Evolutionary conservation across 768 basidiomycete genomes (phyloP).

Genomic region (Tephrocybe rancida): DNA sequence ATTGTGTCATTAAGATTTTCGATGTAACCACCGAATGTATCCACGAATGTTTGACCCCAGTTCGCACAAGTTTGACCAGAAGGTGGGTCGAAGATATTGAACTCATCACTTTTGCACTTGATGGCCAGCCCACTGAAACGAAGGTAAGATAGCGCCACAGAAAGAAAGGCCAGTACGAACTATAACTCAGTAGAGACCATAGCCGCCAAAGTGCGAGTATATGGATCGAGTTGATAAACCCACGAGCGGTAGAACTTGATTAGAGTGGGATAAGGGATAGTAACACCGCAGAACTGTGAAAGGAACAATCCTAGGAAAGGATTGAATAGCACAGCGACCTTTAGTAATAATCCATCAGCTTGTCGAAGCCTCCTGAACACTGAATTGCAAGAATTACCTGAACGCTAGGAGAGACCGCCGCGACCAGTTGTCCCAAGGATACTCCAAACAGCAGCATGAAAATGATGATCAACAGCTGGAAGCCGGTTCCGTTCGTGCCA

Average conservation of each 20-base stretch:
- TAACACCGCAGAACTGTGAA: conserved; percentile 79
- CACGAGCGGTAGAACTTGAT: conserved; percentile 74
- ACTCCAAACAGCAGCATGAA: conserved; percentile 71
- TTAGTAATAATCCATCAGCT: conserved; percentile 17
- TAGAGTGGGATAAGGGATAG: conserved; percentile 68
- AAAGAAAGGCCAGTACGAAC: conserved; percentile 32
- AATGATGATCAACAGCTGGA: conserved; percentile 69
- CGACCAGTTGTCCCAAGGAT: conserved; percentile 73
- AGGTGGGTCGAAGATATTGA: conserved; percentile 72
- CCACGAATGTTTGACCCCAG: conserved; percentile 74
- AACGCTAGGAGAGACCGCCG: conserved; percentile 74
- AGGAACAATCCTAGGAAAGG: conserved; percentile 72
- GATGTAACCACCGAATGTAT: conserved; percentile 70
- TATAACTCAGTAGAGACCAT: conserved; percentile 81
- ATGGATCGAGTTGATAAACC: conserved; percentile 75
- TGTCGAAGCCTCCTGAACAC: too few relatives aligned
- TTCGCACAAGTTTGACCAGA: conserved; percentile 67
- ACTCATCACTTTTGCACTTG: conserved; percentile 68
- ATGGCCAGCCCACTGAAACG: conserved; percentile 58
- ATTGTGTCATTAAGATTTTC: conserved; percentile 61
- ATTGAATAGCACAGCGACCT: conserved; percentile 79
- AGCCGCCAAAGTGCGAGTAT: conserved; percentile 68
- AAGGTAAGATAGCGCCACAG: conserved; percentile 12
- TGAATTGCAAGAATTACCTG: conserved; percentile 42
- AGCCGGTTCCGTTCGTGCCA: conserved; percentile 65